These are phyloP conservation scores for Blastomyces parvus DNA, from an alignment of 2,329 filamentous ascomycete genomes.

Conservation along the genomic window DNA sequence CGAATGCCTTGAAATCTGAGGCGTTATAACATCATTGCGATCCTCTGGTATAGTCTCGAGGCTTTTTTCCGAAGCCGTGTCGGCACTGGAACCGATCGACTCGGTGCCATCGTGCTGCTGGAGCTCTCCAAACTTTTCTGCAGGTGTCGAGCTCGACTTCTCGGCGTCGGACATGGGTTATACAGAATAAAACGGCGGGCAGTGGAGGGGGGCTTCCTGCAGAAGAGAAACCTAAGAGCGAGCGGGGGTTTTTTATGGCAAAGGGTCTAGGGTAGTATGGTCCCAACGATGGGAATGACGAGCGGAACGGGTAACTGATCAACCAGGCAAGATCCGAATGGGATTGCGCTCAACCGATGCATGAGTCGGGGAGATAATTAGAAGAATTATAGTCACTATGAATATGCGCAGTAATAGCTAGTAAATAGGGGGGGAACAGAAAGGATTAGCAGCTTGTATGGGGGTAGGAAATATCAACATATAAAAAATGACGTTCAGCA, in stretches of 20 bases:
- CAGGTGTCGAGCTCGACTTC: constrained; percentile 17
- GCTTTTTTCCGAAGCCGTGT: constrained; percentile 21
- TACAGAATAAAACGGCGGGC: background rate
- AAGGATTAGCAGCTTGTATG: background rate
- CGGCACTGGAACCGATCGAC: constrained; percentile 10
- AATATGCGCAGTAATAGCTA: background rate
- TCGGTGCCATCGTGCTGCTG: background rate
- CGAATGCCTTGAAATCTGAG: constrained; percentile 21
- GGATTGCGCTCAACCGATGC: background rate
- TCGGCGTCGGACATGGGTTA: constrained; percentile 20
- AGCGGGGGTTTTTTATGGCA: background rate
- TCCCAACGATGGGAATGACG: background rate
- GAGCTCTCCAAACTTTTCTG: constrained; percentile 13
- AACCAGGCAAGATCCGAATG: background rate
- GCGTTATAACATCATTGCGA: constrained; percentile 20
- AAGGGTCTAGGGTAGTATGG: background rate
- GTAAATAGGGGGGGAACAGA: no score
- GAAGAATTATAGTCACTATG: background rate
- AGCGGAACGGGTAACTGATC: background rate
- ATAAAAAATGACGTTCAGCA: background rate
- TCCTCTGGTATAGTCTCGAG: constrained; percentile 16
- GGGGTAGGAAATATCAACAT: no score
- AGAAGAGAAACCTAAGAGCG: background rate
- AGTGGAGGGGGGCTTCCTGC: background rate
- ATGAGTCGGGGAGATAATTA: background rate